Base-by-base conservation (phyloP, 371 early-diverging fungal species). In the Syncephalastrum monosporum region DNA sequence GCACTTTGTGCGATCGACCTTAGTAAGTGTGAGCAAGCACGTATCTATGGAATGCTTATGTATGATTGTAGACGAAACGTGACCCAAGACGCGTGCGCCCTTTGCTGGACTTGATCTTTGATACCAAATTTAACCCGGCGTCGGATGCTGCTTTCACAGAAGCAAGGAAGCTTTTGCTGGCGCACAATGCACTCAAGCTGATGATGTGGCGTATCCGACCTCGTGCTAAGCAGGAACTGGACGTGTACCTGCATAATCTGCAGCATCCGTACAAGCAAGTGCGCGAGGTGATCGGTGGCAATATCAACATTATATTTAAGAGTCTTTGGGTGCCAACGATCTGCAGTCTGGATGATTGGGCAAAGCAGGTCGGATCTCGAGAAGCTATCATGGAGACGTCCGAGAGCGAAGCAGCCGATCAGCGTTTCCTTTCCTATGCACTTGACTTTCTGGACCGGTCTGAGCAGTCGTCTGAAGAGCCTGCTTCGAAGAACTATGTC, bases 261-360 rank as follows among this genome's bases (percentile, higher is more conserved):
- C 72, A 79, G 2, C 90, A 92, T 65, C 93, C 94, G 1, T 95
- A 95, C 73, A 86, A 93, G 64, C 93, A 92, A 67, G 92, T 95
- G 21, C 85, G 96, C 5, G 91, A 93, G 60, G 73, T 80, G 8
- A 65, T 93, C 17, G 95, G 93, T 23, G 72, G 72, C 1, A 77
- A 84, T 53, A 82, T 94, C 55, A 85, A 90, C 59, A 81, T 80
- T 33, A 56, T 86, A 3, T 64, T 88, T 38, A 85, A 90, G 54
- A 48, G 83, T 5, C 78, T 77, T 54, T 91, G 88, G 75, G 69
- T 77, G n/a, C 88, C 91, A 6, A 74, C 86, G 1, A 77, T 79
- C 25, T 33, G 33, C 8, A 8, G 8, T 8, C 33, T 33, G 33
- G 38, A 33, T 12, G 38, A 33, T 5, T 10, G 38, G 33, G 33